Evolutionary conservation across 768 basidiomycete species (phyloP).

Genomic region (Auricularia sp.): DNA sequence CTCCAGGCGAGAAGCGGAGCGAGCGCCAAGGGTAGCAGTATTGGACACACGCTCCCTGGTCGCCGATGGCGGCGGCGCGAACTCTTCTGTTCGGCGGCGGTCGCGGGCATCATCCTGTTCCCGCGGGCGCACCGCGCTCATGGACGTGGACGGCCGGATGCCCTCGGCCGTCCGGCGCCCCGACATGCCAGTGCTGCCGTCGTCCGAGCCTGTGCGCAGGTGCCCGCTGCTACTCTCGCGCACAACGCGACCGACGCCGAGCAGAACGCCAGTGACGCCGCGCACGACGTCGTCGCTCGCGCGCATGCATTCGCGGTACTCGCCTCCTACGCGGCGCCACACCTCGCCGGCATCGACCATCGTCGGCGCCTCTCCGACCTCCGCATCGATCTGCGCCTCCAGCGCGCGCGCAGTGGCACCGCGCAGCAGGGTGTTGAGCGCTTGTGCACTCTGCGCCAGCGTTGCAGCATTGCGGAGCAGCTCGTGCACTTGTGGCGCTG

Average conservation of each 20-base stretch:
- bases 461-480: slow-evolving; percentile 50
- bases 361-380: slow-evolving; percentile 39
- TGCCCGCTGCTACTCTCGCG: slow-evolving; percentile 30
- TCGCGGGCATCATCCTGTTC: neutral
- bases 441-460: slow-evolving; percentile 56
- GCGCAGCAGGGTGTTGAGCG: slow-evolving; percentile 52
- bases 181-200: neutral
- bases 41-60: neutral
- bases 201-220: neutral
- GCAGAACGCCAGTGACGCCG: slow-evolving; percentile 61
- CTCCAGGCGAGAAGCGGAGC: neutral
- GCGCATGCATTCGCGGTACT: slow-evolving; percentile 60
- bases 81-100: neutral
- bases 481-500: slow-evolving; percentile 23
- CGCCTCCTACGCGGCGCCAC: slow-evolving; percentile 60
- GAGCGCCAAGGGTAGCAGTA: neutral
- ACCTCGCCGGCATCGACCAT: slow-evolving; percentile 38
- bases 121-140: neutral
- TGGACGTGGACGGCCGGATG: neutral
- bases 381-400: slow-evolving; percentile 65
- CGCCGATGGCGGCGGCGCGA: neutral
- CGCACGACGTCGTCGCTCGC: slow-evolving; percentile 73
- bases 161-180: neutral
- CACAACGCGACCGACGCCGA: slow-evolving; percentile 63
- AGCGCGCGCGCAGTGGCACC: slow-evolving; percentile 47